These are phyloP conservation scores for Talaromyces sp. DNA, from an alignment of 2,329 filamentous ascomycete species.

Conservation along the genomic window DNA sequence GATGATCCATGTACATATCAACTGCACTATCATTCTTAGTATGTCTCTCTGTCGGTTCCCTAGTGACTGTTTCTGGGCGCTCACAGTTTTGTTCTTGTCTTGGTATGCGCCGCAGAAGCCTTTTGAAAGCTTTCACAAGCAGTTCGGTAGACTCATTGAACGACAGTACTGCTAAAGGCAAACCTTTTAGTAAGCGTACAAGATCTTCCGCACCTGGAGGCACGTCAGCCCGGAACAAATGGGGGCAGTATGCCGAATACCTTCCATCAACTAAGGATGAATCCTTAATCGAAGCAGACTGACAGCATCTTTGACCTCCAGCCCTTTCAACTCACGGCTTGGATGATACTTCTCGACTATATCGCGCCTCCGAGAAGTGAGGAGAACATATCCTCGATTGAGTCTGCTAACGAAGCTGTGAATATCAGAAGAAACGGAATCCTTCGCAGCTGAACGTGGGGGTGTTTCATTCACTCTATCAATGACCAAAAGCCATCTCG, in stretches of 20 bases:
- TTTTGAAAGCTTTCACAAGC: too few relatives aligned
- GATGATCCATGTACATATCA: too few relatives aligned
- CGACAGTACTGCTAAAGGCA: too few relatives aligned
- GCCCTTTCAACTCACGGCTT: neutral
- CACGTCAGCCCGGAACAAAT: neutral
- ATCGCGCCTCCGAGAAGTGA: conserved; percentile 1
- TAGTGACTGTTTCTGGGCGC: too few relatives aligned
- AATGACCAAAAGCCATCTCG: neutral
- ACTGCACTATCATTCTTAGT: too few relatives aligned
- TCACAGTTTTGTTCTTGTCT: too few relatives aligned
- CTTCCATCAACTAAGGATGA: neutral
- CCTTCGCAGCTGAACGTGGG: neutral
- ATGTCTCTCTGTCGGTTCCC: too few relatives aligned
- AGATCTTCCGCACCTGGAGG: neutral
- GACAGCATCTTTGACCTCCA: neutral
- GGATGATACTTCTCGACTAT: neutral
- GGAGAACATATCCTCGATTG: conserved; percentile 1
- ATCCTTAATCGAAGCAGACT: neutral
- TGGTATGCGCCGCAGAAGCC: too few relatives aligned
- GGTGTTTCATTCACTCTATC: neutral
- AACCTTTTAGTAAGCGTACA: neutral
- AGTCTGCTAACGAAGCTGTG: neutral
- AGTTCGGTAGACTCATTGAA: too few relatives aligned
- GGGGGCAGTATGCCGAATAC: neutral
- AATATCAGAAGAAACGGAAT: neutral